Percentiles rank a stretch among this genome's conserved stretches.
These are phyloP conservation scores for Drechslera avenae DNA, from an alignment of 2,329 filamentous ascomycete species.

Conservation along the genomic window DNA sequence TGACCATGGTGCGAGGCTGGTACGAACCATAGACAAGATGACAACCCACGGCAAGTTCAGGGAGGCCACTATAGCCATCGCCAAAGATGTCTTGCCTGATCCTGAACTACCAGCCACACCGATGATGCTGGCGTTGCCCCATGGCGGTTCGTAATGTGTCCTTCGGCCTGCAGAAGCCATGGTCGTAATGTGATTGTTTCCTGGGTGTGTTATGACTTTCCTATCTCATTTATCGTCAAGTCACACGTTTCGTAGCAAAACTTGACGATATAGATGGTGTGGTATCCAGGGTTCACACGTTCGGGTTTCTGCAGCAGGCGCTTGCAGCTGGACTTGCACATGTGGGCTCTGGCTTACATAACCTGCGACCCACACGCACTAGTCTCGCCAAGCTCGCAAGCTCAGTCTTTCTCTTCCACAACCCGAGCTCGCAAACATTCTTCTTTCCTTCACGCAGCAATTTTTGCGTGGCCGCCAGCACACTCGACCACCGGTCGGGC, in stretches of 20 bases:
- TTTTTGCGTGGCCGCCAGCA: constrained; percentile 36
- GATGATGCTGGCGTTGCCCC: constrained; percentile 95
- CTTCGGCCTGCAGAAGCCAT: constrained; percentile 36
- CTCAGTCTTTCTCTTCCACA: constrained; percentile 33
- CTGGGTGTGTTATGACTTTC: not conserved
- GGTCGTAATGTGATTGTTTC: constrained; percentile 1
- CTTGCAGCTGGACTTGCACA: constrained; percentile 11
- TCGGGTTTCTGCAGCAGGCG: constrained; percentile 18
- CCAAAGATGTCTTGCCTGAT: constrained; percentile 92
- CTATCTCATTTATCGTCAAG: constrained; percentile 17
- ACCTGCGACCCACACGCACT: constrained; percentile 18
- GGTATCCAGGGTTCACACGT: constrained; percentile 19
- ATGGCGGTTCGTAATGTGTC: constrained; percentile 88
- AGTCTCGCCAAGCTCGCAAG: constrained; percentile 32
- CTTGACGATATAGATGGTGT: constrained; percentile 17
- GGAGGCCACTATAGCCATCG: constrained; percentile 85
- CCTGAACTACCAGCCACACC: constrained; percentile 94
- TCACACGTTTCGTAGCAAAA: constrained; percentile 11
- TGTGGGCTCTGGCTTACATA: constrained; percentile 19
- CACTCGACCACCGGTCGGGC: constrained; percentile 42
- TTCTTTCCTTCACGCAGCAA: constrained; percentile 34
- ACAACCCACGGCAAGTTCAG: constrained; percentile 97
- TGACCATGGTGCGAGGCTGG: constrained; percentile 19
- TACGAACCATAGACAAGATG: constrained; percentile 86
- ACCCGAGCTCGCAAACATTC: constrained; percentile 25